Evolutionary conservation across 768 basidiomycete species (phyloP).

Genomic region (Mycena rosella): DNA sequence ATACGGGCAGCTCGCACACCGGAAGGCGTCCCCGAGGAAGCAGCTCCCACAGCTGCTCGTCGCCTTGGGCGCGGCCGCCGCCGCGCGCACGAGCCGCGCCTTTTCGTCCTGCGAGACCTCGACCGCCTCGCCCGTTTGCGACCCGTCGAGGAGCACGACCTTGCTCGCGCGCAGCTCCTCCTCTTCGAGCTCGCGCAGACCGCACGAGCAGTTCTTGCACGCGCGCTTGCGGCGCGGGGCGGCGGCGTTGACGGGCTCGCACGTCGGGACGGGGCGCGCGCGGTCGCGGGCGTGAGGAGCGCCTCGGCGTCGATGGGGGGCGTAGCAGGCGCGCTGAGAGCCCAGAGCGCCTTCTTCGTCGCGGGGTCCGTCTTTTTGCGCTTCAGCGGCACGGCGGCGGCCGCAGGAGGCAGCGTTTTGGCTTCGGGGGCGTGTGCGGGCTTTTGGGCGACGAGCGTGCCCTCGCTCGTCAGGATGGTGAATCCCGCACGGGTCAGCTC

Average conservation of each 20-base stretch:
- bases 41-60: slow-evolving; percentile 98
- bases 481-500: slow-evolving; percentile 79
- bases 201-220: slow-evolving; percentile 97
- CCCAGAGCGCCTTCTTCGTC: slow-evolving; percentile 92
- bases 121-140: slow-evolving; percentile 67
- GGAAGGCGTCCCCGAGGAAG: slow-evolving; percentile 97
- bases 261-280: slow-evolving; percentile 79
- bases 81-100: slow-evolving; percentile 74
- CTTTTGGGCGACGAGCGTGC: slow-evolving; percentile 77
- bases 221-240: slow-evolving; percentile 86
- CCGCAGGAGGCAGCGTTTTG: slow-evolving; percentile 44
- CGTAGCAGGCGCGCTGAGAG: slow-evolving; percentile 76
- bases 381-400: slow-evolving; percentile 60
- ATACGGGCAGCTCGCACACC: slow-evolving; percentile 97
- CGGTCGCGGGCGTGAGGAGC: slow-evolving; percentile 89
- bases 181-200: slow-evolving; percentile 93
- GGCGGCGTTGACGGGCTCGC: slow-evolving; percentile 70
- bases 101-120: slow-evolving; percentile 72
- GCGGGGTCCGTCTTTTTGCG: slow-evolving; percentile 71
- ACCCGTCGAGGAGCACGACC: slow-evolving; percentile 78
- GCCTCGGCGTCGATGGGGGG: slow-evolving; percentile 86
- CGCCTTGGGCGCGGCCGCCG: slow-evolving; percentile 82
- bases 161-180: slow-evolving; percentile 76
- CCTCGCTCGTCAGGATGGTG: slow-evolving; percentile 61
- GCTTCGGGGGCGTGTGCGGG: slow-evolving; percentile 61